phyloP scores from a whole-genome alignment of 2,329 filamentous ascomycete species.

The Setomelanomma holmii region DNA sequence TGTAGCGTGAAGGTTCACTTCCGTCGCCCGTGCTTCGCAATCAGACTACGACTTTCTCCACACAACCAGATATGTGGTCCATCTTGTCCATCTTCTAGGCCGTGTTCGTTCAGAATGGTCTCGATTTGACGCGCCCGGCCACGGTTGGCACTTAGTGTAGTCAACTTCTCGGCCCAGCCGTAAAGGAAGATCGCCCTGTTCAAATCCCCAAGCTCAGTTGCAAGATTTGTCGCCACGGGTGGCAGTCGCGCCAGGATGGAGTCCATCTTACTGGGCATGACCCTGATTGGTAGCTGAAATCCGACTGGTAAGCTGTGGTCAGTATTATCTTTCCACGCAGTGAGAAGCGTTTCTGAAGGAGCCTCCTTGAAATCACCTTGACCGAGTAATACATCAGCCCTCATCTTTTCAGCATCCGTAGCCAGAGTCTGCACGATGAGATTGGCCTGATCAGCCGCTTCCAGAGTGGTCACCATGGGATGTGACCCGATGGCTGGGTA shows the following conservation, averaged over 20 bases:
- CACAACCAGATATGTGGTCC: neutral
- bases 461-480: constrained; percentile 69
- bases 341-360: constrained; percentile 20
- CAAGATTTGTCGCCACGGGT: neutral
- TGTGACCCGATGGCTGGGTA: constrained; percentile 67
- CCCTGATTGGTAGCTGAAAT: constrained; percentile 38
- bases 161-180: neutral
- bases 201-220: neutral
- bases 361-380: constrained; percentile 39
- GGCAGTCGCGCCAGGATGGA: neutral
- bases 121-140: neutral
- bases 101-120: neutral
- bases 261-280: neutral
- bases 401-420: constrained; percentile 54
- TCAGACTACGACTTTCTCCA: neutral
- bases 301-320: constrained; percentile 60
- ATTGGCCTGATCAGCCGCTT: constrained; percentile 69
- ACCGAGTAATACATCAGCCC: constrained; percentile 66
- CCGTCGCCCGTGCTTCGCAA: neutral
- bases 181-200: neutral
- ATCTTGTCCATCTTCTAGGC: neutral
- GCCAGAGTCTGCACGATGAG: constrained; percentile 49
- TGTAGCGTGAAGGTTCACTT: too few species aligned
- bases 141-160: neutral
- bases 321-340: constrained; percentile 53